These are phyloP conservation scores for Stagonosporopsis vannaccii DNA, from an alignment of 2,329 filamentous ascomycete species.

Conservation along the genomic window DNA sequence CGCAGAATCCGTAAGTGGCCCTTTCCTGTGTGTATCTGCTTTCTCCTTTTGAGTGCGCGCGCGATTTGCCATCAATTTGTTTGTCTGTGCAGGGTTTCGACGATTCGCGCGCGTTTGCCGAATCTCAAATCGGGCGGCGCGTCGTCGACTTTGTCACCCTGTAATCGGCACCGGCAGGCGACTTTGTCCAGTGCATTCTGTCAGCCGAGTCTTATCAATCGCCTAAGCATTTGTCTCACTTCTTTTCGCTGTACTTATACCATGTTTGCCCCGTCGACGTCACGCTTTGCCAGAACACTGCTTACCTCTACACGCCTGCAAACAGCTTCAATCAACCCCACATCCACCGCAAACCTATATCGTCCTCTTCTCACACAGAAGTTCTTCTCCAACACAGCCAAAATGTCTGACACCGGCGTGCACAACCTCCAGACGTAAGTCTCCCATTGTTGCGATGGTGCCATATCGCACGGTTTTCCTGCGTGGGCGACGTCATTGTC, in stretches of 20 bases:
- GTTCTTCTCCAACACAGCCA: conserved; percentile 53
- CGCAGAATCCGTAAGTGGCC: conserved; percentile 37
- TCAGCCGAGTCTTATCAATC: conserved; percentile 47
- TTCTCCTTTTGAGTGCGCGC: conserved; percentile 5
- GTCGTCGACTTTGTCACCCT: conserved; percentile 23
- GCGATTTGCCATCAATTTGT: conserved; percentile 20
- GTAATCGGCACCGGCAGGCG: conserved; percentile 37
- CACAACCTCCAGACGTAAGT: conserved; percentile 59
- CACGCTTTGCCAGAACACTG: conserved; percentile 50
- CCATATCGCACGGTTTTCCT: conserved; percentile 7
- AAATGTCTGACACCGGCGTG: conserved; percentile 56
- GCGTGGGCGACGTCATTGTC: conserved; percentile 23
- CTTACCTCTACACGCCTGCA: conserved; percentile 51
- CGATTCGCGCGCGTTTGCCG: conserved; percentile 35
- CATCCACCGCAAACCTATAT: conserved; percentile 41
- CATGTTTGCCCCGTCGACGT: conserved; percentile 50
- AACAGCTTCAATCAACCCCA: conserved; percentile 42
- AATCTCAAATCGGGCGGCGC: conserved; percentile 24
- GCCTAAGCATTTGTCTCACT: conserved; percentile 28
- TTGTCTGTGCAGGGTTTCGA: conserved; percentile 34
- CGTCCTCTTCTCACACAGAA: conserved; percentile 43
- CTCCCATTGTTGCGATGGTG: conserved; percentile 5
- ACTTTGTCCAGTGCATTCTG: conserved; percentile 44
- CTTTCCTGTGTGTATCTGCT: conserved; percentile 8
- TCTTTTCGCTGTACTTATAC: conserved; percentile 40